Evolutionary conservation across 2,329 filamentous ascomycete species (phyloP).

Genomic region (Cercospora brassicicola): DNA sequence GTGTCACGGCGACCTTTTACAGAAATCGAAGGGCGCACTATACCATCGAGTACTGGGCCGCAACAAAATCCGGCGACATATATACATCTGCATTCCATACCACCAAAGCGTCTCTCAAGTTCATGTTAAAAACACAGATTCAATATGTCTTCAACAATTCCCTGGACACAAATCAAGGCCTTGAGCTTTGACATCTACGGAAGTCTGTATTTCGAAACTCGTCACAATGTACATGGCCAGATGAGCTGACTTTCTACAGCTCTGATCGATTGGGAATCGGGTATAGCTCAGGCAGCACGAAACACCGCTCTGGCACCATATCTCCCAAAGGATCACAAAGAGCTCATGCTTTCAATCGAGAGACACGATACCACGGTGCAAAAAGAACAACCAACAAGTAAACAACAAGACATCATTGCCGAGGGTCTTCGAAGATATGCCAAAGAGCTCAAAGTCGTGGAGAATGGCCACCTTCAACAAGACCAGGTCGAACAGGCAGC

Average conservation of each 20-base stretch:
- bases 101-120: background rate
- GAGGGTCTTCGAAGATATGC: constrained; percentile 37
- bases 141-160: constrained; percentile 31
- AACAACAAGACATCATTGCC: constrained; percentile 58
- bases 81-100: background rate
- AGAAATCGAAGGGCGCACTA: background rate
- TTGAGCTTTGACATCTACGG: constrained; percentile 79
- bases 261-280: constrained; percentile 74
- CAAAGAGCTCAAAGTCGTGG: constrained; percentile 47
- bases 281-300: constrained; percentile 58
- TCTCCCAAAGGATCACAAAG: constrained; percentile 48
- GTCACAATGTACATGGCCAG: background rate
- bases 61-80: background rate
- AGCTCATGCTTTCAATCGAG: constrained; percentile 48
- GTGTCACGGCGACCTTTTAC: background rate
- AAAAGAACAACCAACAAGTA: constrained; percentile 54
- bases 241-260: constrained; percentile 36
- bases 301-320: constrained; percentile 49
- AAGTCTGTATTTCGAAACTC: constrained; percentile 40
- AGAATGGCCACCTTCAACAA: constrained; percentile 52
- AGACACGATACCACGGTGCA: constrained; percentile 54
- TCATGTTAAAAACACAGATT: background rate
- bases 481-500: constrained; percentile 44
- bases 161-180: constrained; percentile 41
- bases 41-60: background rate